These are phyloP conservation scores for Elongisporangium anandrum DNA, from an alignment of 352 stramenopile species.

Conservation along the genomic window DNA sequence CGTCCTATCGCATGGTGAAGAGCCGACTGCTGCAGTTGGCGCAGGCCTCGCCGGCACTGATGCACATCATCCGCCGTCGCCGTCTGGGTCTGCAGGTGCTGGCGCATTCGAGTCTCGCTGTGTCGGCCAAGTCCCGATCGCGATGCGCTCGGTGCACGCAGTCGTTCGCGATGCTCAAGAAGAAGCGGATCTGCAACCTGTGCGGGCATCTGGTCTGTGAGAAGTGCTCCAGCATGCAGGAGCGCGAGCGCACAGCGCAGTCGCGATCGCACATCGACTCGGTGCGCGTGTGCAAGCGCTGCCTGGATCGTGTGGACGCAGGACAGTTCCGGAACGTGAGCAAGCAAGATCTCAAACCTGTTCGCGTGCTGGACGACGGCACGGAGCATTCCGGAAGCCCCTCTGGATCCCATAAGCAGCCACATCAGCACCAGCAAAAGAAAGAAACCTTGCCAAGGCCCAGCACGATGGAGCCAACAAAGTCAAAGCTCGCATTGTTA, in stretches of 20 bases:
- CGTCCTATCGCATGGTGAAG: constrained; percentile 11
- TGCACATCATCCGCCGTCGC: constrained; percentile 33
- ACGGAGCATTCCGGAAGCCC: not conserved
- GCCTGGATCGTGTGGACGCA: constrained; percentile 36
- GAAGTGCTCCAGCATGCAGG: constrained; percentile 34
- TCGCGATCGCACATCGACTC: constrained; percentile 23
- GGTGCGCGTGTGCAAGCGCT: constrained; percentile 39
- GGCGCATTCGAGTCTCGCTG: constrained; percentile 16
- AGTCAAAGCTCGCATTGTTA: not conserved
- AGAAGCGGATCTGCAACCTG: constrained; percentile 31
- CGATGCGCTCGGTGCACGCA: constrained; percentile 38
- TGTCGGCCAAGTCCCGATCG: constrained; percentile 20
- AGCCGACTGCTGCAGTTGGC: constrained; percentile 17
- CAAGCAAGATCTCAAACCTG: constrained; percentile 20
- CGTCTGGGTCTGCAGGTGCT: constrained; percentile 48
- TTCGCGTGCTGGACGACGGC: not conserved
- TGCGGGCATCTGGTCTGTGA: constrained; percentile 54
- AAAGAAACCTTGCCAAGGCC: not conserved
- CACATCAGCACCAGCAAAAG: not conserved
- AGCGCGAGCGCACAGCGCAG: constrained; percentile 23
- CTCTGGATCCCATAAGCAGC: not conserved
- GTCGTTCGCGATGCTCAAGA: constrained; percentile 25
- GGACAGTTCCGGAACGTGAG: constrained; percentile 32
- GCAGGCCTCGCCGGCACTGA: constrained; percentile 18
- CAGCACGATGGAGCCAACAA: not conserved